Evolutionary conservation across 768 basidiomycete genomes (phyloP).

Genomic region (Rickenella mellea): DNA sequence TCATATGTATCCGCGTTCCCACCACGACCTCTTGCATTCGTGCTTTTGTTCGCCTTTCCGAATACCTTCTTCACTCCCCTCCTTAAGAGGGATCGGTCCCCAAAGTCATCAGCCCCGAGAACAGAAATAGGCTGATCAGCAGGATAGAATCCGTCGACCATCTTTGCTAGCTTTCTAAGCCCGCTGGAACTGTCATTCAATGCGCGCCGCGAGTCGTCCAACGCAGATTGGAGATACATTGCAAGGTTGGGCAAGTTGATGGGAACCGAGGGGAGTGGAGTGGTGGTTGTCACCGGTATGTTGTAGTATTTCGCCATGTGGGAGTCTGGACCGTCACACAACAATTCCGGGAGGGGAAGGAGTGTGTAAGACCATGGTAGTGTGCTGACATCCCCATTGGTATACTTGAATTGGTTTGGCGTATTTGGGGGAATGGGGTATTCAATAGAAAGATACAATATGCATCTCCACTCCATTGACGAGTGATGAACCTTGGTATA

Average conservation of each 20-base stretch:
- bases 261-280: constrained; percentile 63
- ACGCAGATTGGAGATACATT: constrained; percentile 60
- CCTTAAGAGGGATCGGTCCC: constrained; percentile 4
- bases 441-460: constrained; percentile 74
- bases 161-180: constrained; percentile 58
- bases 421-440: constrained; percentile 43
- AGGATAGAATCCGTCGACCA: constrained; percentile 60
- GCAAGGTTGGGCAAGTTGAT: constrained; percentile 71
- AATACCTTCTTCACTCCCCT: constrained; percentile 57
- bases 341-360: constrained; percentile 46
- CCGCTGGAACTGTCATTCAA: constrained; percentile 51
- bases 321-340: constrained; percentile 57
- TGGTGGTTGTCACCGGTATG: constrained; percentile 47
- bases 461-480: constrained; percentile 58
- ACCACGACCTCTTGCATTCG: constrained; percentile 33
- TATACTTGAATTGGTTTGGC: constrained; percentile 36
- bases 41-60: constrained; percentile 32
- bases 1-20: constrained; percentile 76
- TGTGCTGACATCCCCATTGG: constrained; percentile 48
- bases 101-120: constrained; percentile 20
- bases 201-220: constrained; percentile 59
- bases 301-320: constrained; percentile 60
- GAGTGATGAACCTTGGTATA: constrained; percentile 45
- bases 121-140: constrained; percentile 27
- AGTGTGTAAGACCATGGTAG: constrained; percentile 69